Conservation (phyloP, 768 basidiomycete species). For the Tulasnella sp. region DNA sequence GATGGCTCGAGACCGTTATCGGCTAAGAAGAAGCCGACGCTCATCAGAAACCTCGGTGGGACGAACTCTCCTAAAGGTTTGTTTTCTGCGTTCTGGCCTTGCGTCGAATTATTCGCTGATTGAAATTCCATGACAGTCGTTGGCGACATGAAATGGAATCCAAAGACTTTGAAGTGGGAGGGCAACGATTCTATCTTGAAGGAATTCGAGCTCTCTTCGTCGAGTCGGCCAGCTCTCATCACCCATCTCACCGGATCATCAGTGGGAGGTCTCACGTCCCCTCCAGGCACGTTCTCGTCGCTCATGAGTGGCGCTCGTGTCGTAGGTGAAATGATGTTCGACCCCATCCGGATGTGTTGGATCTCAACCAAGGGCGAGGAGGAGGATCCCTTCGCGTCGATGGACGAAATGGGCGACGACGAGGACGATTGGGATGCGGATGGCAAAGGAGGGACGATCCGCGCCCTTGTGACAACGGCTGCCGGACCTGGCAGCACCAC, state of each 20-base stretch:
- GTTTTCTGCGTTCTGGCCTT: slow-evolving; percentile 1
- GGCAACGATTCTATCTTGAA: slow-evolving; percentile 88
- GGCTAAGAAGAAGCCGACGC: slow-evolving; percentile 60
- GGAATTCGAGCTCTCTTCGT: slow-evolving; percentile 80
- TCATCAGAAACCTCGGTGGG: slow-evolving; percentile 78
- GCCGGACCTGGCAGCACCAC: slow-evolving; percentile 29
- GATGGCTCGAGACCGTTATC: not conserved
- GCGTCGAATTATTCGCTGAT: not conserved
- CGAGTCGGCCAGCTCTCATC: slow-evolving; percentile 89
- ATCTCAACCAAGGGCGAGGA: slow-evolving; percentile 81
- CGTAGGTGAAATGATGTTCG: slow-evolving; percentile 98
- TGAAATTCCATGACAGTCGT: slow-evolving; percentile 48
- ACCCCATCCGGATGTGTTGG: slow-evolving; percentile 93
- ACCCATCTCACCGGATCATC: slow-evolving; percentile 88
- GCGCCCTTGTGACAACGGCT: slow-evolving; percentile 38
- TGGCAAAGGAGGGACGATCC: slow-evolving; percentile 70
- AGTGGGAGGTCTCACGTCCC: slow-evolving; percentile 51
- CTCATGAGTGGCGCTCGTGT: slow-evolving; percentile 73
- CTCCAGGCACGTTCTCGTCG: slow-evolving; percentile 44
- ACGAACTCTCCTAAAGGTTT: slow-evolving; percentile 63
- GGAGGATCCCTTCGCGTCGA: slow-evolving; percentile 49
- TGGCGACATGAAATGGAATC: slow-evolving; percentile 98
- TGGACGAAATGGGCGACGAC: slow-evolving; percentile 86
- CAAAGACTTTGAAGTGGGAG: slow-evolving; percentile 84
- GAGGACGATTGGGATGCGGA: slow-evolving; percentile 62